These are phyloP conservation scores for Trichoderma sp. DNA, from an alignment of 2,329 filamentous ascomycete genomes.

Conservation along the genomic window DNA sequence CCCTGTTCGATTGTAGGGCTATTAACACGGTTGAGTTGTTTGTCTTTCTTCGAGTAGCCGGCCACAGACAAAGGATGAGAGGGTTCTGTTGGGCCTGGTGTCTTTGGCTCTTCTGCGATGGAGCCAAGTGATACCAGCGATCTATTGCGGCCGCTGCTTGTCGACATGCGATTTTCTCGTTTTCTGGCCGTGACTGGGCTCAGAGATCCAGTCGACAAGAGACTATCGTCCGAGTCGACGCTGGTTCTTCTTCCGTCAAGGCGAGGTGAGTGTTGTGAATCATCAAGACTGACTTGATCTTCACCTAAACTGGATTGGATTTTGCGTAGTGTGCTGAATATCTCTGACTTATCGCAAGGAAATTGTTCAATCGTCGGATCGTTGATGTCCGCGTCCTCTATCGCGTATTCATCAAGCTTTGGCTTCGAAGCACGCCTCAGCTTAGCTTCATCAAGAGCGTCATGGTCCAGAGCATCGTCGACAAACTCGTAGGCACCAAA, in stretches of 20 bases:
- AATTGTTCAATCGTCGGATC: slow-evolving; percentile 56
- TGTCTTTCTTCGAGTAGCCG: slow-evolving; percentile 26
- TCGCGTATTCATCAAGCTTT: slow-evolving; percentile 29
- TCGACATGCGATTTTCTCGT: slow-evolving; percentile 41
- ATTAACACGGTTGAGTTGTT: slow-evolving; percentile 31
- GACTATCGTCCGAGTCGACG: slow-evolving; percentile 46
- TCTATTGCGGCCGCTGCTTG: slow-evolving; percentile 43
- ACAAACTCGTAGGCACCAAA: slow-evolving; percentile 47
- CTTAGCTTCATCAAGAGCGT: slow-evolving; percentile 30
- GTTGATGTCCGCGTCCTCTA: slow-evolving; percentile 43
- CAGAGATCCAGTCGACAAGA: slow-evolving; percentile 41
- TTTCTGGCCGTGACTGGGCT: slow-evolving; percentile 42
- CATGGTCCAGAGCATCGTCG: slow-evolving; percentile 41
- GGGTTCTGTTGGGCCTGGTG: slow-evolving; percentile 20
- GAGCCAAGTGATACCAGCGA: slow-evolving; percentile 50
- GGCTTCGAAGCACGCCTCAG: slow-evolving; percentile 25
- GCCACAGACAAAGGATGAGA: slow-evolving; percentile 8
- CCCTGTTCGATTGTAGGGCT: slow-evolving; percentile 45
- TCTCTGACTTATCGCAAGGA: slow-evolving; percentile 50
- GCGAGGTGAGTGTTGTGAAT: slow-evolving; percentile 41
- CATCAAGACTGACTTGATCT: slow-evolving; percentile 44
- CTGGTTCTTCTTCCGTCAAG: slow-evolving; percentile 40
- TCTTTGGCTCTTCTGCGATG: slow-evolving; percentile 51
- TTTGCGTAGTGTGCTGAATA: slow-evolving; percentile 51
- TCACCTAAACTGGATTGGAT: slow-evolving; percentile 51